Evolutionary conservation across 352 stramenopile species (phyloP).

Genomic region (Pythium phragmiticola): DNA sequence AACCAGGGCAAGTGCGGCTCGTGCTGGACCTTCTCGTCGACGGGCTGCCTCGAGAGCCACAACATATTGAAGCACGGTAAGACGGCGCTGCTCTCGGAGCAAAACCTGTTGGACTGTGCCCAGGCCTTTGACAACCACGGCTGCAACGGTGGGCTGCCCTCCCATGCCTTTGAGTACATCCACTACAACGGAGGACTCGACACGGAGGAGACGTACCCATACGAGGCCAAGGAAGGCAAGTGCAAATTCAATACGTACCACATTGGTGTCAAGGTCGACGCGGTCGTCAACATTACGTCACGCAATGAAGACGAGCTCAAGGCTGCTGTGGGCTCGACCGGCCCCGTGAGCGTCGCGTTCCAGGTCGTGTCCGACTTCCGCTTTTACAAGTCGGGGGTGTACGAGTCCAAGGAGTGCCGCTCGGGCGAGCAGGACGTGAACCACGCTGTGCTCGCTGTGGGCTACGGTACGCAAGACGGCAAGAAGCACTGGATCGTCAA

Average conservation of each 20-base stretch:
- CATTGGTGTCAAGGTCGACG: slow-evolving; percentile 65
- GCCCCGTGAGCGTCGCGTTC: slow-evolving; percentile 84
- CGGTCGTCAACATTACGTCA: slow-evolving; percentile 85
- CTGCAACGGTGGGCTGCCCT: slow-evolving; percentile 96
- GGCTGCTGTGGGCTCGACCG: slow-evolving; percentile 56
- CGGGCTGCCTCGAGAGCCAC: slow-evolving; percentile 96
- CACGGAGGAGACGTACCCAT: slow-evolving; percentile 76
- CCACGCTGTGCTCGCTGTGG: slow-evolving; percentile 94
- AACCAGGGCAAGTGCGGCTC: slow-evolving; percentile 98
- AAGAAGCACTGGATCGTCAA: slow-evolving; percentile 96
- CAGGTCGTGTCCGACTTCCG: slow-evolving; percentile 88
- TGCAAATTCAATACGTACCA: slow-evolving; percentile 81
- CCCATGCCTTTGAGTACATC: slow-evolving; percentile 96
- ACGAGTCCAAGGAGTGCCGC: slow-evolving; percentile 82
- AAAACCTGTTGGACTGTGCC: slow-evolving; percentile 98
- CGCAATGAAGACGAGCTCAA: slow-evolving; percentile 76
- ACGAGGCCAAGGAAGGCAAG: slow-evolving; percentile 72
- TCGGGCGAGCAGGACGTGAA: slow-evolving; percentile 85
- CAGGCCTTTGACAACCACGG: slow-evolving; percentile 92
- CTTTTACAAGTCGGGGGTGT: slow-evolving; percentile 89
- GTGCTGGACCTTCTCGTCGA: slow-evolving; percentile 99
- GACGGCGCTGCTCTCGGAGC: slow-evolving; percentile 94
- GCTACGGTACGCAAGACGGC: slow-evolving; percentile 93
- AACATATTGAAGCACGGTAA: slow-evolving; percentile 92
- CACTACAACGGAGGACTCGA: slow-evolving; percentile 89